Evolutionary conservation across 192 early-diverging fungal species (phyloP).

Genomic region (Gryganskiella cystojenkinii): DNA sequence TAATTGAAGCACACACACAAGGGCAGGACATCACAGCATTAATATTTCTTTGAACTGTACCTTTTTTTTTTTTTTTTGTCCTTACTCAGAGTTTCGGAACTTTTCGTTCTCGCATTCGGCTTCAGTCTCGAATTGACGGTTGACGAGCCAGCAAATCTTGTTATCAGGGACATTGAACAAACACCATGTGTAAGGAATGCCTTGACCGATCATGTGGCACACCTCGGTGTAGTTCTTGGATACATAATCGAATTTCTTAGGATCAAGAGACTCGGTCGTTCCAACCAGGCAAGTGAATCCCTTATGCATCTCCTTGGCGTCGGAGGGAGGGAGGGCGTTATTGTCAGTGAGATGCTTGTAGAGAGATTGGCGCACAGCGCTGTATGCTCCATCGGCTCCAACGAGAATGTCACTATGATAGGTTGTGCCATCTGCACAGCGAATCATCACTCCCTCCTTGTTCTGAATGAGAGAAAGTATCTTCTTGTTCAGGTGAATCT

Average conservation of each 20-base stretch:
- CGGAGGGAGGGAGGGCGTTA: not conserved
- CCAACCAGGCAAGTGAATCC: conserved; percentile 12
- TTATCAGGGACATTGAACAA: conserved; percentile 8
- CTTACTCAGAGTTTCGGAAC: not conserved
- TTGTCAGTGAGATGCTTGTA: not conserved
- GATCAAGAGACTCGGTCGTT: conserved; percentile 10
- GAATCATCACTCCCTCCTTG: conserved; percentile 20
- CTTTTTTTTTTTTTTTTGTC: too few species aligned
- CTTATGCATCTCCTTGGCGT: not conserved
- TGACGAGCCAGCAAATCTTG: conserved; percentile 11
- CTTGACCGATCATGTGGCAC: not conserved
- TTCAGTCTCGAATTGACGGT: conserved; percentile 8
- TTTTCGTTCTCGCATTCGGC: not conserved
- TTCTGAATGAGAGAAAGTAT: conserved; percentile 2
- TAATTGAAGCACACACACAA: too few species aligned
- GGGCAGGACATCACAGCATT: too few species aligned
- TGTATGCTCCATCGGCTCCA: conserved; percentile 15
- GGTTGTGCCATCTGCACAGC: conserved; percentile 5
- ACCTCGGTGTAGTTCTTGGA: not conserved
- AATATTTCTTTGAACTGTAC: too few species aligned
- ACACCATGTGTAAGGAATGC: conserved; percentile 1
- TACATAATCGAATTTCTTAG: conserved; percentile 9
- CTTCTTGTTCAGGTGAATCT: conserved; percentile 1
- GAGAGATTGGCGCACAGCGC: conserved; percentile 11
- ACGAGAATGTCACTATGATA: conserved; percentile 17